Conservation (phyloP, 208 protist genomes). For the Crithidia sp. region DNA sequence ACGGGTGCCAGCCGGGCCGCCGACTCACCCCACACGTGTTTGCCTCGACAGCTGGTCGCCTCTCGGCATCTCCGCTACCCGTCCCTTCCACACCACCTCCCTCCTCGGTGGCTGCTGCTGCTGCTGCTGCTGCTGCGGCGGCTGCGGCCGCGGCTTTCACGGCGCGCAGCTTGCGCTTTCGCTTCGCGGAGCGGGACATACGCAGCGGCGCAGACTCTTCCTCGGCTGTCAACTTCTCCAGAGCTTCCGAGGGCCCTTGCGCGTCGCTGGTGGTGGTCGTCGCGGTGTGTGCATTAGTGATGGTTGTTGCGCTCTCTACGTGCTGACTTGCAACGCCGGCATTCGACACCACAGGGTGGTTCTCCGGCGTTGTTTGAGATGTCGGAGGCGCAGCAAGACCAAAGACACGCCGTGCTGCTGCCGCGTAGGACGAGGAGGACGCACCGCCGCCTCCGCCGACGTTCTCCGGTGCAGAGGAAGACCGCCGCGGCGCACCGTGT, state of each 20-base stretch:
- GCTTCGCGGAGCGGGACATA: slow-evolving; percentile 29
- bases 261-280: background rate
- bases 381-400: too few species aligned
- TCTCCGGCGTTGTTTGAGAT: too few species aligned
- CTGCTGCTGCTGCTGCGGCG: background rate
- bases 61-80: too few species aligned
- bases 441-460: too few species aligned
- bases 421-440: slow-evolving; percentile 5
- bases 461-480: background rate
- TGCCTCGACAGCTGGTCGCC: background rate
- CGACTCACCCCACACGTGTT: slow-evolving; percentile 32
- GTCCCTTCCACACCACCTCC: background rate
- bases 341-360: too few species aligned
- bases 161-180: slow-evolving; percentile 30
- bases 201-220: background rate
- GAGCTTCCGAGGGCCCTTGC: background rate
- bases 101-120: background rate
- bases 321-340: too few species aligned
- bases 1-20: slow-evolving; percentile 32
- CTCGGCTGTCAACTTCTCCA: background rate
- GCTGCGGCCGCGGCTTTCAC: slow-evolving; percentile 23
- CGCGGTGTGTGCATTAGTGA: background rate
- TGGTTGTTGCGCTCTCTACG: background rate
- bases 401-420: background rate
- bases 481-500: background rate